A percentile compares a stretch with the other conserved stretches of the same genome.
Conservation (phyloP, 2,329 filamentous ascomycete genomes). For the Penicillium sp. region DNA sequence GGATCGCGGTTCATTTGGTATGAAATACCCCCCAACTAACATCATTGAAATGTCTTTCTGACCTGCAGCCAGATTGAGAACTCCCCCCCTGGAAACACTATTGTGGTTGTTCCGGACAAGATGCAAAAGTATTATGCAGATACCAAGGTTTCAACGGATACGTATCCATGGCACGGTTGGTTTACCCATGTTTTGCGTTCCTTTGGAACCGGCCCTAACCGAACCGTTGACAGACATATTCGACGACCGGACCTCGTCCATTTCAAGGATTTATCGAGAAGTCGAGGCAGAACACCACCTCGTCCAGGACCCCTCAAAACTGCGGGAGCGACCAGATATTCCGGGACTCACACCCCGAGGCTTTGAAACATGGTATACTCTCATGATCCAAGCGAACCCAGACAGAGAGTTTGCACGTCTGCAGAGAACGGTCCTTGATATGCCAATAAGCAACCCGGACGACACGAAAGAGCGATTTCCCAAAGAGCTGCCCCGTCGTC, state of each 20-base stretch:
- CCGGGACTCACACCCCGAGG: constrained; percentile 65
- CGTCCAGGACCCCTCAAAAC: constrained; percentile 48
- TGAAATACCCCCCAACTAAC: constrained; percentile 19
- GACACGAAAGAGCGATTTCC: constrained; percentile 70
- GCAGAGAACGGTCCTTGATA: constrained; percentile 61
- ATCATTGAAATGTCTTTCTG: not conserved
- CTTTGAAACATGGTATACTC: constrained; percentile 67
- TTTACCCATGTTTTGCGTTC: constrained; percentile 2
- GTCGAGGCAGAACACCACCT: constrained; percentile 60
- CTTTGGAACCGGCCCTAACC: not conserved
- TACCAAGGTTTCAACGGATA: constrained; percentile 61
- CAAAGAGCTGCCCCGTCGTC: constrained; percentile 68
- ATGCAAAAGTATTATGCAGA: constrained; percentile 69
- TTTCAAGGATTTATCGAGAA: constrained; percentile 57
- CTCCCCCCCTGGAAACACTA: constrained; percentile 61
- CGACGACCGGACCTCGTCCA: constrained; percentile 49
- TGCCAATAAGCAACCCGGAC: constrained; percentile 66
- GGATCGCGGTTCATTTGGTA: constrained; percentile 71
- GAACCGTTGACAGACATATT: constrained; percentile 47
- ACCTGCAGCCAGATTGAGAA: constrained; percentile 57
- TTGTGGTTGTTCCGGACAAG: constrained; percentile 73
- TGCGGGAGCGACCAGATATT: constrained; percentile 53
- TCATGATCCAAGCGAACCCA: constrained; percentile 70
- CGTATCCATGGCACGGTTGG: constrained; percentile 65
- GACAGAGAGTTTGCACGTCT: constrained; percentile 70